These are phyloP conservation scores for Boletellus ananiceps DNA, from an alignment of 768 basidiomycete genomes.

Conservation along the genomic window DNA sequence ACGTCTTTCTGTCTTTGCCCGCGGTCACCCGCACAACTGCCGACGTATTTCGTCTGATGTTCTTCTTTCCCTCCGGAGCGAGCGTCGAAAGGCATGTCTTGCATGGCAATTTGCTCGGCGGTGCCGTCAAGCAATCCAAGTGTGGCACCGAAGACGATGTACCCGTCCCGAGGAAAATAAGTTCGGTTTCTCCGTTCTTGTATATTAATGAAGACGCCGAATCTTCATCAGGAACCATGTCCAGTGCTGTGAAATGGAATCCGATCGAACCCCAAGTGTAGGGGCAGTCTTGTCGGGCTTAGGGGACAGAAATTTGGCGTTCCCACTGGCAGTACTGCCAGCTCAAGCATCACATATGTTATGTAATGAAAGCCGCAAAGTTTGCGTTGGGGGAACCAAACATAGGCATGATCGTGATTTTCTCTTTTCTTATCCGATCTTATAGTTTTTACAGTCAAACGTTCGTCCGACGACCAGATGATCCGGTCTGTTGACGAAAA, in stretches of 20 bases:
- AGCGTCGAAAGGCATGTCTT: slow-evolving; percentile 65
- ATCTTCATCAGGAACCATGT: slow-evolving; percentile 1
- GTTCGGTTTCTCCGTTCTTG: slow-evolving; percentile 38
- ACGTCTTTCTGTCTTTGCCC: slow-evolving; percentile 36
- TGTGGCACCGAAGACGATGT: slow-evolving; percentile 71
- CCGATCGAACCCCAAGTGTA: neutral
- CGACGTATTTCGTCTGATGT: slow-evolving; percentile 80
- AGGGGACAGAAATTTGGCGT: too few species aligned
- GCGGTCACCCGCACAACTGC: slow-evolving; percentile 49
- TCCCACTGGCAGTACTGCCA: too few species aligned
- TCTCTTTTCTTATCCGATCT: too few species aligned
- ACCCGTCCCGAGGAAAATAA: slow-evolving; percentile 83
- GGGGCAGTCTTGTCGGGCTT: neutral
- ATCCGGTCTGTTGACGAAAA: neutral
- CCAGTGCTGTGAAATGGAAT: neutral
- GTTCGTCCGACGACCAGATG: neutral
- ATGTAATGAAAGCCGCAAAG: neutral
- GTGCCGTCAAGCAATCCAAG: slow-evolving; percentile 70
- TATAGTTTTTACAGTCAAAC: neutral
- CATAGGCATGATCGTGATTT: too few species aligned
- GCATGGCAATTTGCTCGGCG: slow-evolving; percentile 49
- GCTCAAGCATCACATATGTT: neutral
- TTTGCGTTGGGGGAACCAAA: too few species aligned
- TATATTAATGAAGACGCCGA: neutral
- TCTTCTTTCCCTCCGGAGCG: slow-evolving; percentile 71